phyloP scores from a whole-genome alignment of 768 basidiomycete species.

The Phaeolepiota aurea region DNA sequence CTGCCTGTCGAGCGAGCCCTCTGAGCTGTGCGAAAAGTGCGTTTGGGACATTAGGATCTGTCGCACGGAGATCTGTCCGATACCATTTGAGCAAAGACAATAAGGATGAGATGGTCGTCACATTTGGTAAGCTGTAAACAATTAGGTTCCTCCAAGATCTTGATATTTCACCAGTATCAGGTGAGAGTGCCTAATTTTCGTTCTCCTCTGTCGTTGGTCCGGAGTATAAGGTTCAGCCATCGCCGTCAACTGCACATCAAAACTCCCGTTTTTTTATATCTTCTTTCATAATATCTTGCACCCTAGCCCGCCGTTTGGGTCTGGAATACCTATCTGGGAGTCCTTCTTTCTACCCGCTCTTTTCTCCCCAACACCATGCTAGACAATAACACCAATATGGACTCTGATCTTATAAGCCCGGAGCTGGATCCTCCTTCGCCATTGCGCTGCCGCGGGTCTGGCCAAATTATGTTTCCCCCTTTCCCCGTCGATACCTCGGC shows the following conservation, averaged over 20 bases:
- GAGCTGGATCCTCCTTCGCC: slow-evolving; percentile 17
- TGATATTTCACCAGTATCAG: slow-evolving; percentile 4
- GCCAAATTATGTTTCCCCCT: slow-evolving; percentile 21
- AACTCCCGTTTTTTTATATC: slow-evolving; percentile 6
- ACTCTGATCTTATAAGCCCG: slow-evolving; percentile 19
- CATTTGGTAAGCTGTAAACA: slow-evolving; percentile 23
- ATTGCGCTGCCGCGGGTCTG: slow-evolving; percentile 33
- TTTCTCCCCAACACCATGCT: slow-evolving; percentile 12
- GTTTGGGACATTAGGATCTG: not conserved
- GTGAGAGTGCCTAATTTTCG: slow-evolving; percentile 8
- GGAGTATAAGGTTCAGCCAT: slow-evolving; percentile 12
- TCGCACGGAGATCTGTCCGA: not conserved
- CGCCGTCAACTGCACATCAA: slow-evolving; percentile 1
- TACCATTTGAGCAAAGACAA: slow-evolving; percentile 25
- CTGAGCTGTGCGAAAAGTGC: not conserved
- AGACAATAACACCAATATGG: slow-evolving; percentile 20
- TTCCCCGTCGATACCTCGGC: slow-evolving; percentile 8
- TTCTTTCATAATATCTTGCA: slow-evolving; percentile 10
- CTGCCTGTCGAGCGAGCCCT: too few species aligned
- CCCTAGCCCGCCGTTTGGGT: slow-evolving; percentile 16
- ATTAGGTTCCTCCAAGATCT: slow-evolving; percentile 18
- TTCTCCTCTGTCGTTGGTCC: slow-evolving; percentile 6
- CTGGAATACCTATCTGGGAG: slow-evolving; percentile 19
- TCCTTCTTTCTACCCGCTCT: slow-evolving; percentile 10
- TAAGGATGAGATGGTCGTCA: slow-evolving; percentile 22